Base-by-base conservation (phyloP, 257 asterid genomes). In the Prunella vulgaris region DNA sequence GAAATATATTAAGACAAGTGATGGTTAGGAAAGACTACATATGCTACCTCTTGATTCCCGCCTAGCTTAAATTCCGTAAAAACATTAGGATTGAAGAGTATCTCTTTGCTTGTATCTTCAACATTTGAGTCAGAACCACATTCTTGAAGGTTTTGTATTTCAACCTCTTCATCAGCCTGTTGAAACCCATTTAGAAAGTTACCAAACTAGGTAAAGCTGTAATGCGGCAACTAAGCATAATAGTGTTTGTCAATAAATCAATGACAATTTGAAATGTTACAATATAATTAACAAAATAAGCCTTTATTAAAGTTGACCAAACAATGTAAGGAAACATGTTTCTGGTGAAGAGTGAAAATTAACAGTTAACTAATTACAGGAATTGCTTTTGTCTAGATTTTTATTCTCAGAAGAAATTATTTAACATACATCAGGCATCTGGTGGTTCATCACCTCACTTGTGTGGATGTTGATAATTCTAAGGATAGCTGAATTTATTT, bases 41-140 rank as follows among this genome's bases (percentile, higher is more conserved):
- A 58, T 21, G 64, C 44, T 77, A 86, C 97, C 95, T 89, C 89
- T 71, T 80, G 85, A 73, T 65, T 71, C 60, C 93, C 96, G 21
- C 93, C 88, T 52, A 92, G 82, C 81, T 87, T 88, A 78, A 89
- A 87, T 57, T 89, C 97, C 10, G 96, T 89, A 77, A 83, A 89
- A 73, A 86, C 90, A 38, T 92, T 92, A 46, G 97, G 97, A 79
- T 92, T 92, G 80, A 92, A 92, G 53, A 84, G 75, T 40, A 86
- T 83, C 65, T 84, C 93, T 24, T 79, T 77, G 60, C 74, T 72
- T 24, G 62, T 46, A 65, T 75, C 87, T 78, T 74, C 69, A 33
- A 44, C 71, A 33, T 38, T 72, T 18, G 85, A 59, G 69, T 73
- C 81, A 69, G 77, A 51, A 72, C 65, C 70, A 75, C 82, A 54